A percentile compares a stretch with the other conserved stretches of the same genome.
Evolutionary conservation across 1,284 basidiomycete genomes (phyloP).

Genomic region (Melampsora americana): DNA sequence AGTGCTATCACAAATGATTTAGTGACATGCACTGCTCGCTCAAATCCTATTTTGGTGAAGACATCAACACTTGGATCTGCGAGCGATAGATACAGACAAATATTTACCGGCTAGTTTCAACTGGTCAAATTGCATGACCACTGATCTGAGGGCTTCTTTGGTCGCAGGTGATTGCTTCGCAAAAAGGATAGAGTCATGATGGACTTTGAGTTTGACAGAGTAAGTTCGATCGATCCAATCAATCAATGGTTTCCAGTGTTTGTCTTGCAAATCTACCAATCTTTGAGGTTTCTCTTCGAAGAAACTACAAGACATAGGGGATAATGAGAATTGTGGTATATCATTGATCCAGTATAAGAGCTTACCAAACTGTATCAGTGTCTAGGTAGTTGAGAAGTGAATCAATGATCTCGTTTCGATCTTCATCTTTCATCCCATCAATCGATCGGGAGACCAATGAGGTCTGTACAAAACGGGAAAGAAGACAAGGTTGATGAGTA

Average conservation of each 20-base stretch:
- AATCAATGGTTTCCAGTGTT: constrained; percentile 85
- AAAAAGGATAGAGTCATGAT: constrained; percentile 64
- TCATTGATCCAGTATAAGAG: constrained; percentile 12
- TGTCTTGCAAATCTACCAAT: constrained; percentile 74
- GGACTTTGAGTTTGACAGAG: constrained; percentile 64
- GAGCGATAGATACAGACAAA: constrained; percentile 55
- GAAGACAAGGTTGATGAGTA: constrained; percentile 28
- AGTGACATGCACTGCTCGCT: constrained; percentile 80
- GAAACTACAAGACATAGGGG: constrained; percentile 62
- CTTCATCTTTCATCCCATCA: constrained; percentile 68
- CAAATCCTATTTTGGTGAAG: constrained; percentile 66
- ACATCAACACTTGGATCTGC: neutral
- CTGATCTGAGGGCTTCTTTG: constrained; percentile 61
- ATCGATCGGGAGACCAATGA: constrained; percentile 83
- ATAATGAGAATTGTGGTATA: neutral
- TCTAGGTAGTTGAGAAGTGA: constrained; percentile 80
- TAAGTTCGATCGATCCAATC: constrained; percentile 71
- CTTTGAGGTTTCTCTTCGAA: constrained; percentile 71
- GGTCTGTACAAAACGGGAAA: constrained; percentile 61
- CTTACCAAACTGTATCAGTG: constrained; percentile 90
- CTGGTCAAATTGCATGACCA: constrained; percentile 66
- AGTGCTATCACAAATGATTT: constrained; percentile 89
- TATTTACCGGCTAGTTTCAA: constrained; percentile 72
- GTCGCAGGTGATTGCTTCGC: constrained; percentile 69
- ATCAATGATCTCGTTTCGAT: constrained; percentile 66